Percentiles rank a stretch among this genome's conserved stretches.
Evolutionary conservation across 2,329 filamentous ascomycete species (phyloP).

Genomic region (Fusarium verrucosum): DNA sequence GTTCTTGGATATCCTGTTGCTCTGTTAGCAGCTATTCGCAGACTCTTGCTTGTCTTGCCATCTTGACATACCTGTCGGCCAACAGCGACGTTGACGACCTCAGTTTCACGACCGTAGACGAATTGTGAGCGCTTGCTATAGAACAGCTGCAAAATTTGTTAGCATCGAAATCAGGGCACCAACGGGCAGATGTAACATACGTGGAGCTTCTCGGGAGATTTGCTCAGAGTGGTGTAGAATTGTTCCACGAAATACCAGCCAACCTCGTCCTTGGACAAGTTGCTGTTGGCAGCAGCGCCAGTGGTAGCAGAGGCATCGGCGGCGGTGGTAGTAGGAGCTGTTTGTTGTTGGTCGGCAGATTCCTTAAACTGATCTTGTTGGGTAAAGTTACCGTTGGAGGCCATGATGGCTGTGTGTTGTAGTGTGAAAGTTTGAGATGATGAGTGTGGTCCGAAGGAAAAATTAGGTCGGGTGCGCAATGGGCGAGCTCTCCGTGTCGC

Average conservation of each 20-base stretch:
- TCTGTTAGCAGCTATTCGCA: slow-evolving; percentile 17
- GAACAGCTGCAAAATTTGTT: slow-evolving; percentile 70
- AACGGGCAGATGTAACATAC: slow-evolving; percentile 54
- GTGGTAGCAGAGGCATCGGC: slow-evolving; percentile 43
- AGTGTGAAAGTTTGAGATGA: slow-evolving; percentile 25
- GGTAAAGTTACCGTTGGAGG: slow-evolving; percentile 65
- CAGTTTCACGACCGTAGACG: slow-evolving; percentile 89
- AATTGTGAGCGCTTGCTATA: slow-evolving; percentile 97
- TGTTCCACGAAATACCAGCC: slow-evolving; percentile 99
- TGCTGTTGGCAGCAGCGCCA: slow-evolving; percentile 52
- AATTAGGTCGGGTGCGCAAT: slow-evolving; percentile 35
- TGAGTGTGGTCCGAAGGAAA: slow-evolving; percentile 27
- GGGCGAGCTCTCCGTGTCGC: slow-evolving; percentile 34
- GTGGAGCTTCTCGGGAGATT: slow-evolving; percentile 91
- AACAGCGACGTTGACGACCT: slow-evolving; percentile 84
- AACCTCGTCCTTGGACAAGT: slow-evolving; percentile 86
- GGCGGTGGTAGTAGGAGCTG: slow-evolving; percentile 48
- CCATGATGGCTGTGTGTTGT: slow-evolving; percentile 54
- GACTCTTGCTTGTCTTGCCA: neutral
- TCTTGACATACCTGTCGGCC: slow-evolving; percentile 75
- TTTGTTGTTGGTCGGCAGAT: slow-evolving; percentile 51
- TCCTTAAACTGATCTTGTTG: slow-evolving; percentile 56
- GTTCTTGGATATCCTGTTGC: slow-evolving; percentile 86
- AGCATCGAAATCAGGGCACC: neutral
- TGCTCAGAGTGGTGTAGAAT: slow-evolving; percentile 98